Base-by-base conservation (phyloP, 2,329 filamentous ascomycete genomes). In the Ophiocordyceps camponoti-floridani region DNA sequence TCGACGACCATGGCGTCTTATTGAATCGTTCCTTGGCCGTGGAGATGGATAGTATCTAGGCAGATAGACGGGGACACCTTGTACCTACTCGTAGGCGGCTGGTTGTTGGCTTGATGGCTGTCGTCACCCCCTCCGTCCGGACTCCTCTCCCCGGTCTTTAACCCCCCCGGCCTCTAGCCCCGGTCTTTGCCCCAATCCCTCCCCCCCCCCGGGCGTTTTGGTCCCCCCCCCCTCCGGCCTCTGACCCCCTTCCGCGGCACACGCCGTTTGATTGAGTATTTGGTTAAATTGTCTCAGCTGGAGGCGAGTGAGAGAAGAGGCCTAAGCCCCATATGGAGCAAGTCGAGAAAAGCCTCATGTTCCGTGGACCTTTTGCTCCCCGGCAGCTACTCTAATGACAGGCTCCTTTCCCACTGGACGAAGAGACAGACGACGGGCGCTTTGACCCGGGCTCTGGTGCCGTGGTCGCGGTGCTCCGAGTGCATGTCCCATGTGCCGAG, bases 241-340 rank as follows among this genome's bases (percentile, higher is more conserved):
- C 31, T 14, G 31, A 12, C 14, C 31, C 31, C 31, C 14, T 33
- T 33, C 14, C n/a, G 37, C 37, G 37, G 37, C 37, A 45, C 41
- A 31, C 43, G 33, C 40, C 33, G 19, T 42, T 47, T 43, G 45
- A 41, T 43, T 45, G 43, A 35, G 43, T 12, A 18, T 18, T n/a
- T 40, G 37, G 47, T 44, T 40, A 41, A 47, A 30, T 41, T 43
- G 43, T 46, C 45, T 46, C 45, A 42, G 42, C 40, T 38, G 31
- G 23, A 40, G 37, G 30, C 40, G 43, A 45, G 44, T 48, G 48
- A 50, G 48, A 48, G 42, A 50, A 50, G 48, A 48, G 46, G 42
- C 43, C 48, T 50, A 50, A 43, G 14, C 47, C 43, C 13, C 35
- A 48, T 42, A 23, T 19, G 48, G 45, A 45, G 41, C 14, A 14